Evolutionary conservation across 1,284 basidiomycete species (phyloP), one percentile per base, ranked within the genome.

Genomic region (Stygiomarasmius scandens): DNA sequence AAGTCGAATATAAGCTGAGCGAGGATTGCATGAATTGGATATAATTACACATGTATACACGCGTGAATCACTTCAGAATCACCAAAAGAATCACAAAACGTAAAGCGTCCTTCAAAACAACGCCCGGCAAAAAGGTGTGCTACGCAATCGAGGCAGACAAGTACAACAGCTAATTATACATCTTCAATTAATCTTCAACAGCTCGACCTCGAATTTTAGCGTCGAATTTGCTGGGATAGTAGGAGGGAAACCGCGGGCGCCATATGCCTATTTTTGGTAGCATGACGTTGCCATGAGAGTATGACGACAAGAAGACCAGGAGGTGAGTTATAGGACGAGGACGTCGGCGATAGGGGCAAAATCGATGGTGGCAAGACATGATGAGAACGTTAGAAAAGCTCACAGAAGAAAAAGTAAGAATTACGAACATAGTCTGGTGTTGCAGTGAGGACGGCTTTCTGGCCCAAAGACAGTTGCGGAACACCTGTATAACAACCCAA

Each of bases 181-280:
- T 9, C 38, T 49, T 49, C 52, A 58, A 68, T 85, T 84, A 77
- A 93, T 92, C 71, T 81, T 79, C 58, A 93, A 60, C 58, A 95
- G 77, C 76, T 94, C 90, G 59, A 94, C 89, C 73, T 92, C 89
- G 67, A 94, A 95, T 61, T 76, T 82, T 71, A 95, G 81, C 36
- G 84, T 88, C 24, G 91, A 74, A 69, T 92, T 87, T 65, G 87
- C 71, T 20, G 93, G 93, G 70, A 95, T 94, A 61, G 91, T 81
- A 29, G 90, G 90, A 43, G 89, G 89, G 77, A 92, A 93, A 27
- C 90, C 89, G 38, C 83, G 80, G 29, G 74, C 47, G 34, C 89
- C 90, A 63, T 92, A 92, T 49, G 78, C 88, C 89, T 91, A 53
- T 32, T 32, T 32, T 32, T 32, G 5, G 5, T 32, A 32, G 29